Evolutionary conservation across 192 early-diverging fungal species (phyloP).

Genomic region (Diversispora eburnea): DNA sequence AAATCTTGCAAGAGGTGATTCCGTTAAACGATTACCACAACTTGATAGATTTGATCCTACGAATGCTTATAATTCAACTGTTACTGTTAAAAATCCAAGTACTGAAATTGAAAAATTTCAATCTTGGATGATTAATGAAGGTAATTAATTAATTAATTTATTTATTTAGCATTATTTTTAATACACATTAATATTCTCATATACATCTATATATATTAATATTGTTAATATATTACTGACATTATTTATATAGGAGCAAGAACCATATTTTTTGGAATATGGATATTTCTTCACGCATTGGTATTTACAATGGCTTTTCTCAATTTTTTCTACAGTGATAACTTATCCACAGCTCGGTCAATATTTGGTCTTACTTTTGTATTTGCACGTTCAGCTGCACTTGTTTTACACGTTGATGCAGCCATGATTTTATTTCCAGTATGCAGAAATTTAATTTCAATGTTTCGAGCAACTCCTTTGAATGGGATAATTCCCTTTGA

Average conservation of each 20-base stretch:
- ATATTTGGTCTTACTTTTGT: conserved; percentile 54
- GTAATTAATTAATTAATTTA: conserved; percentile 36
- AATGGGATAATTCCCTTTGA: conserved; percentile 63
- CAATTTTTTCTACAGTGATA: conserved; percentile 58
- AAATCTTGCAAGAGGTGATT: conserved; percentile 15
- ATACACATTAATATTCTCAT: not conserved
- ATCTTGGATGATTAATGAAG: conserved; percentile 51
- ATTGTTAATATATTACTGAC: not conserved
- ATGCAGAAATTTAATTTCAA: conserved; percentile 66
- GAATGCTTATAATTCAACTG: not conserved
- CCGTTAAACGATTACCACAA: not conserved
- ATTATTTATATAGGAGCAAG: conserved; percentile 32
- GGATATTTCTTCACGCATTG: conserved; percentile 59
- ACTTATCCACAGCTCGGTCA: conserved; percentile 45
- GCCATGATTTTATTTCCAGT: conserved; percentile 79
- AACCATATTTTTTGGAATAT: conserved; percentile 42
- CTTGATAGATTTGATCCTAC: conserved; percentile 15
- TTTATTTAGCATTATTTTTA: conserved; percentile 19
- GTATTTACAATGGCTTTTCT: conserved; percentile 57
- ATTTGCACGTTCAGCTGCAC: conserved; percentile 56
- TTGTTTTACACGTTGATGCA: conserved; percentile 68
- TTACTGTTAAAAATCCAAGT: not conserved
- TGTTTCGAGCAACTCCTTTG: conserved; percentile 55
- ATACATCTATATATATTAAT: not conserved
- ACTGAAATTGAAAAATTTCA: conserved; percentile 32